Base-by-base conservation (phyloP, 805 yeast species). In the Yamadazyma nakazawae region DNA sequence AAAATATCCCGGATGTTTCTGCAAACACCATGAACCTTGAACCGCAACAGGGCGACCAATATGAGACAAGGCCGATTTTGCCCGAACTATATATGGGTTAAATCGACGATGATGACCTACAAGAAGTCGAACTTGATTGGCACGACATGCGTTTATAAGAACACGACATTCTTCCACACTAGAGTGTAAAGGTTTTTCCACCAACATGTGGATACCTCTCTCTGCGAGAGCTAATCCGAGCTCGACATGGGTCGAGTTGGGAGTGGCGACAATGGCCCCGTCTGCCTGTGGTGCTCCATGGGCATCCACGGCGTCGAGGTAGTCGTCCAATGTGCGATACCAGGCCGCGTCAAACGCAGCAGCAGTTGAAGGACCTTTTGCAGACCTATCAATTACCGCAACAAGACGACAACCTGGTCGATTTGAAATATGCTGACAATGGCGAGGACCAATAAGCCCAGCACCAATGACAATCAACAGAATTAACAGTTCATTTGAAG, bases 81-180 rank as follows among this genome's bases (percentile, higher is more conserved):
- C 59, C 25, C 63, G 59, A 16, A 68, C 54, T n/a, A 69, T 66
- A 45, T 59, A 67, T 1, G 75, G 73, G 50, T 69, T 68, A 51
- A 69, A 69, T 14, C 75, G 55, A 36, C 75, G 57, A 51, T 69
- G 75, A 49, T 69, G 75, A 2, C 75, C 75, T 21, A 69, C 64
- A 19, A 69, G 53, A 18, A 69, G 53, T 43, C 60, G 58, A 13
- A 68, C 66, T 30, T 56, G 48, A 24, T 54, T 51, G n/a, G 47
- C 24, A 24, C 53, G 35, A 32, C 64, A 57, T 41, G 51, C 63
- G 13, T 57, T 54, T 19, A 60, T 58, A 31, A 69, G 50, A 8
- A 66, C 62, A 25, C 53, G 60, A 19, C 68, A 64, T 19, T 68
- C 72, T 32, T 56, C 54, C 5, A 68, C 59, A 16, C 47, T 49